A percentile compares a stretch with the other conserved stretches of the same genome.
Conservation (phyloP, 2,329 filamentous ascomycete species). For the Fusarium agapanthi region DNA sequence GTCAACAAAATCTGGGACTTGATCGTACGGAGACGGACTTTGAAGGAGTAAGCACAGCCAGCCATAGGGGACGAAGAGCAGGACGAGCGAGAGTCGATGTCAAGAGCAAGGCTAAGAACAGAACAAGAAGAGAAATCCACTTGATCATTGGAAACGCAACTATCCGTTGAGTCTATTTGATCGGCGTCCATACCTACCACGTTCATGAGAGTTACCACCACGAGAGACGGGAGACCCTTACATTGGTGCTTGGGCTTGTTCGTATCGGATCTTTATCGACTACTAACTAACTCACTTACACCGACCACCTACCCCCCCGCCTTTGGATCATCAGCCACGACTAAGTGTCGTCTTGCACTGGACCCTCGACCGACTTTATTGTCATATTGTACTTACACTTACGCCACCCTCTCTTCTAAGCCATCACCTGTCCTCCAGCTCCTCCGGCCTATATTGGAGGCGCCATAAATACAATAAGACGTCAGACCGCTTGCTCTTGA, state of each 20-base stretch:
- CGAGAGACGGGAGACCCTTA: constrained; percentile 29
- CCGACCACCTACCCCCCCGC: neutral
- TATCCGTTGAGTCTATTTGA: constrained; percentile 15
- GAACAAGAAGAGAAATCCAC: constrained; percentile 27
- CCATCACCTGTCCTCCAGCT: constrained; percentile 31
- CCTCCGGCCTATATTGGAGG: constrained; percentile 26
- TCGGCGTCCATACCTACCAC: constrained; percentile 27
- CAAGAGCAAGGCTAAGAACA: constrained; percentile 35
- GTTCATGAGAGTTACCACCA: constrained; percentile 21
- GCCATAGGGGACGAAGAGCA: constrained; percentile 29
- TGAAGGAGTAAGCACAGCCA: constrained; percentile 36
- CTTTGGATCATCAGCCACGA: constrained; percentile 5
- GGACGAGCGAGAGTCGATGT: constrained; percentile 7
- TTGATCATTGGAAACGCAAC: constrained; percentile 26
- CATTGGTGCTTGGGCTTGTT: constrained; percentile 26
- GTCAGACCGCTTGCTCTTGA: constrained; percentile 38
- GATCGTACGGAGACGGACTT: constrained; percentile 3
- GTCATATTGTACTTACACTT: constrained; percentile 32
- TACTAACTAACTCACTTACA: neutral
- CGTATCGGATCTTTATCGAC: constrained; percentile 23
- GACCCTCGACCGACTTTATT: constrained; percentile 29
- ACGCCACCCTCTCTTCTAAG: constrained; percentile 17
- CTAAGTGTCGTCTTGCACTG: constrained; percentile 6
- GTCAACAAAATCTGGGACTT: neutral
- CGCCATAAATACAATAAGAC: constrained; percentile 39